These are phyloP conservation scores for Auricularia auricula-judae DNA, from an alignment of 768 basidiomycete species.

Conservation along the genomic window DNA sequence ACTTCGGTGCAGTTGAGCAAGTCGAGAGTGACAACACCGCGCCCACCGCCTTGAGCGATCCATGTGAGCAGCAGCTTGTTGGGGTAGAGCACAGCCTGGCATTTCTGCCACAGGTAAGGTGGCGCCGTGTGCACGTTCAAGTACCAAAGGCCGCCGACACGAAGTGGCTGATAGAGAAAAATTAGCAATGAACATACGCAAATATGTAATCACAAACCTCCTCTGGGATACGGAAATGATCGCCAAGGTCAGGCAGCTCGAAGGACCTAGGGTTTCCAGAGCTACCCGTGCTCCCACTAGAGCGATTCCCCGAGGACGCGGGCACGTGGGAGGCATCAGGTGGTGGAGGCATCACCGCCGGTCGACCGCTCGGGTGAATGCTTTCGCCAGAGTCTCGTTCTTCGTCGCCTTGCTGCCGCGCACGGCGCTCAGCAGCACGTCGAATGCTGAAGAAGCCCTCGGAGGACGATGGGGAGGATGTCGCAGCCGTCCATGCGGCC, in stretches of 20 bases:
- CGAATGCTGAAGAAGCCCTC: slow-evolving; percentile 46
- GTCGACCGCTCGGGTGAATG: slow-evolving; percentile 3
- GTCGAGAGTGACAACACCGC: slow-evolving; percentile 80
- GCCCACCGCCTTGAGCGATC: slow-evolving; percentile 72
- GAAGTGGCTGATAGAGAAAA: slow-evolving; percentile 51
- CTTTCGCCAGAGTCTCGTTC: slow-evolving; percentile 5
- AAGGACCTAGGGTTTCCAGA: slow-evolving; percentile 32
- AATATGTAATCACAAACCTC: slow-evolving; percentile 27
- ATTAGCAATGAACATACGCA: slow-evolving; percentile 5
- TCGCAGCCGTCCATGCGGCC: slow-evolving; percentile 47
- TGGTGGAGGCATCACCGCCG: slow-evolving; percentile 13
- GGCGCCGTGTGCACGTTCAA: slow-evolving; percentile 80
- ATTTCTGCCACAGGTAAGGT: slow-evolving; percentile 73
- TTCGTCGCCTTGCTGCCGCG: slow-evolving; percentile 11
- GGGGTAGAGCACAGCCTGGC: slow-evolving; percentile 73
- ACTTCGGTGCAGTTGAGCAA: slow-evolving; percentile 80
- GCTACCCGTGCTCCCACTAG: slow-evolving; percentile 18
- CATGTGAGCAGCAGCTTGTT: slow-evolving; percentile 78
- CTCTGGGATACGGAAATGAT: slow-evolving; percentile 22
- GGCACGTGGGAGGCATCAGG: background rate
- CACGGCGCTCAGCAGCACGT: slow-evolving; percentile 25
- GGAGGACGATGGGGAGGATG: slow-evolving; percentile 21
- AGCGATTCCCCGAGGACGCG: background rate
- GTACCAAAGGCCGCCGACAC: slow-evolving; percentile 82
- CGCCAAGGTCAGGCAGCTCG: slow-evolving; percentile 35